Evolutionary conservation across 2,329 filamentous ascomycete genomes (phyloP), one percentile per base, ranked within the genome.

Genomic region (Acrocalymma vagum): DNA sequence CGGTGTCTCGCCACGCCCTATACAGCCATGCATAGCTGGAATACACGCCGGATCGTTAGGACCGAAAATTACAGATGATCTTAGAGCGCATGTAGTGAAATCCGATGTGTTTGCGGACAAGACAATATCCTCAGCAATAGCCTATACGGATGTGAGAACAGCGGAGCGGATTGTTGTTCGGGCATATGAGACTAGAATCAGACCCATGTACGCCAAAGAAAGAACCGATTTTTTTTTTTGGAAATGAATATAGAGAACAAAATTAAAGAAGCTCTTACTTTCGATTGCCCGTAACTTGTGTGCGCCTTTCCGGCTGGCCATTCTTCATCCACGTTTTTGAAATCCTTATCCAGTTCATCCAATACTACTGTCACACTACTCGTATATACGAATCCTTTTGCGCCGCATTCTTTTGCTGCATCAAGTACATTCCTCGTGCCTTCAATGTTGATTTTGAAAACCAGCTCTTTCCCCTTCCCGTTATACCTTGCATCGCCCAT

Each of bases 51-150:
- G 82, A 73, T 99, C 94, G 58, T 89, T 89, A 64, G 94, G 90
- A 60, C 93, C 93, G 63, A 96, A 90, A 69, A 97, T 95, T 53
- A 90, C 90, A 9, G 90, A 87, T 6, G 92, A 90, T 11, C 94
- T 88, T 51, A 97, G 81, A 20, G 91, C 79, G 61, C 82, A 82
- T n/a, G 91, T 95, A 8, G 89, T 77, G 69, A 95, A 83, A 28
- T 75, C 74, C 35, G 77, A 74, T 39, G 62, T 79, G 78, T 90
- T 94, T 61, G 87, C 88, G 36, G 82, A 77, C 38, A 96, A 77
- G 53, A 95, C 90, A 37, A 91, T 75, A 47, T 85, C 78, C 76
- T 97, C 93, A 31, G 92, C 93, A 46, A 87, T 79, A 40, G 88
- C 87, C 88, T 83, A 34, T 3, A 45, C n/a, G 16, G 10, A 30